Evolutionary conservation across 23 red algal genomes (phyloP).

Genomic region (Gracilariopsis chorda): DNA sequence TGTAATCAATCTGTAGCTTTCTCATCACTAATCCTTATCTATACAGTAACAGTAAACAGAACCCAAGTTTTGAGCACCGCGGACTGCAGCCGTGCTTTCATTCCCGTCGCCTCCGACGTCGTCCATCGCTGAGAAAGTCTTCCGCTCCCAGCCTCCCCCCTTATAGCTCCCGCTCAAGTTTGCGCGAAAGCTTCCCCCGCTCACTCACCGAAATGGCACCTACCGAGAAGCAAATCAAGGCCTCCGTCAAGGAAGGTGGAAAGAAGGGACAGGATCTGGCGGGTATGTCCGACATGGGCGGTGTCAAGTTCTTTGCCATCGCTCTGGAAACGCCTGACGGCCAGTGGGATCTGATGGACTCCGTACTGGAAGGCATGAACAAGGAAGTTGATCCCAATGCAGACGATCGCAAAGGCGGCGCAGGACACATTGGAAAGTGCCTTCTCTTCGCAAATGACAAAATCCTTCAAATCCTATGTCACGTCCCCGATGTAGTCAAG

Average conservation of each 20-base stretch:
- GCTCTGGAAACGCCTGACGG: constrained; percentile 30
- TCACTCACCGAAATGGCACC: not conserved
- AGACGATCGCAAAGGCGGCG: constrained; percentile 60
- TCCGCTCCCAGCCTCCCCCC: not conserved
- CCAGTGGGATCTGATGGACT: constrained; percentile 45
- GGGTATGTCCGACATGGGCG: constrained; percentile 57
- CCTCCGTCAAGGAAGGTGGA: constrained; percentile 62
- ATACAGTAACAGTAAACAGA: too few species aligned
- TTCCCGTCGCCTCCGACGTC: too few species aligned
- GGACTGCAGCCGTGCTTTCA: too few species aligned
- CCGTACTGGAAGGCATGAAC: constrained; percentile 68
- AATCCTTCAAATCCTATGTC: constrained; percentile 30
- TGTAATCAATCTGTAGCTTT: too few species aligned
- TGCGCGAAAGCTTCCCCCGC: not conserved
- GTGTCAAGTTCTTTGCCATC: constrained; percentile 63
- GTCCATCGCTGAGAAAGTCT: too few species aligned
- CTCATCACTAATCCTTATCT: too few species aligned
- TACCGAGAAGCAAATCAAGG: constrained; percentile 46
- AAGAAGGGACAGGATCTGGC: constrained; percentile 69
- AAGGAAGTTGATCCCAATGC: constrained; percentile 44
- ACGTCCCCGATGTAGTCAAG: constrained; percentile 24
- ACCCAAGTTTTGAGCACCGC: too few species aligned
- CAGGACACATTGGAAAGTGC: constrained; percentile 54
- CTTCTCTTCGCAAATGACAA: constrained; percentile 45
- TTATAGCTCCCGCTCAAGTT: not conserved